phyloP scores from a whole-genome alignment of 225 moss, liverwort and hornwort species.

The Neckera pumila region DNA sequence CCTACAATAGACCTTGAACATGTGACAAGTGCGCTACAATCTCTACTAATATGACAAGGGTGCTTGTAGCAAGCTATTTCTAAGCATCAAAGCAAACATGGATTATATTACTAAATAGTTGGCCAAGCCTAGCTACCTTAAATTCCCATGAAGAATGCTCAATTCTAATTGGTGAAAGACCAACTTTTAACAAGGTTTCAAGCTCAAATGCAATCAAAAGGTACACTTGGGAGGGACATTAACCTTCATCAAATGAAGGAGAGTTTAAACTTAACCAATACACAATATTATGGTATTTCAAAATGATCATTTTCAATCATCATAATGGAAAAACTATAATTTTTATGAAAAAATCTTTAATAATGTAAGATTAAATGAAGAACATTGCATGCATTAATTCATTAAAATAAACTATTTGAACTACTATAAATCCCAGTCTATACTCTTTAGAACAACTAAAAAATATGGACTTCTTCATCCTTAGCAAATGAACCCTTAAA shows the following conservation, averaged over 20 bases:
- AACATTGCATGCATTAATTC: background rate
- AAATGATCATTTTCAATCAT: background rate
- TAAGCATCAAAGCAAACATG: too few species aligned
- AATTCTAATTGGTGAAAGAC: background rate
- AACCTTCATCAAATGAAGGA: background rate
- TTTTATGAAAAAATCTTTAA: background rate
- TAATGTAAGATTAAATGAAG: background rate
- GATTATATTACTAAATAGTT: background rate
- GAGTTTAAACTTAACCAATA: background rate
- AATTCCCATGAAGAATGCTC: too few species aligned
- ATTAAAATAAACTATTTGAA: background rate
- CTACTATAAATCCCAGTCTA: rapidly evolving
- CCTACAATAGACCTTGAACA: too few species aligned
- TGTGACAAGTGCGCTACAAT: background rate
- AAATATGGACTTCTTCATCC: background rate
- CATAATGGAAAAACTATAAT: background rate
- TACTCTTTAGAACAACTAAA: background rate
- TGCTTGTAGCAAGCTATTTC: background rate
- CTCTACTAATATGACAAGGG: background rate
- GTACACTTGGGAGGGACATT: background rate
- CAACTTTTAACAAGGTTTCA: background rate
- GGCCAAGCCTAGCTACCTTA: rapidly evolving
- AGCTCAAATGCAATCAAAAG: background rate
- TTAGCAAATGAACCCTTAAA: too few species aligned
- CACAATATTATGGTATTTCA: background rate